These are phyloP conservation scores for Mycena galopus DNA, from an alignment of 768 basidiomycete genomes.

Conservation along the genomic window DNA sequence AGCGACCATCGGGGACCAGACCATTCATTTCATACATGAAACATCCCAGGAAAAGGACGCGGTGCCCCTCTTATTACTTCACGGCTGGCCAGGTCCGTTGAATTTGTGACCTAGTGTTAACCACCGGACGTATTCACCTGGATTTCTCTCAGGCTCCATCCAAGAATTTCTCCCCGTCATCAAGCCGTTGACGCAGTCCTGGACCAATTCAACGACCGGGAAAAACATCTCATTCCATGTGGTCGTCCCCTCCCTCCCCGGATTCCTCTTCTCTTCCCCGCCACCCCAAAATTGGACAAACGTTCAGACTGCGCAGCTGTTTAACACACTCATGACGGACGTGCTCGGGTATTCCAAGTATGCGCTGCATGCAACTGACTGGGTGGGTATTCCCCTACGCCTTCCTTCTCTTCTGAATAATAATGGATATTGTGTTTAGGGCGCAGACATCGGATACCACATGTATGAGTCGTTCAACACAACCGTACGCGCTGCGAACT, in stretches of 20 bases:
- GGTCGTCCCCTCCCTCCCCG: slow-evolving; percentile 33
- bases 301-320: slow-evolving; percentile 40
- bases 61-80: slow-evolving; percentile 24
- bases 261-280: slow-evolving; percentile 37
- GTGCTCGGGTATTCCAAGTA: slow-evolving; percentile 42
- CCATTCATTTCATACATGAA: slow-evolving; percentile 31
- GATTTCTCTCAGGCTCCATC: no score
- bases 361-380: slow-evolving; percentile 41
- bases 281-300: slow-evolving; percentile 37
- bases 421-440: slow-evolving; percentile 19
- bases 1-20: slow-evolving; percentile 29
- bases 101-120: not conserved
- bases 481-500: slow-evolving; percentile 30
- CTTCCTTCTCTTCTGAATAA: not conserved
- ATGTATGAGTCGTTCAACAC: slow-evolving; percentile 27
- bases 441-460: slow-evolving; percentile 1
- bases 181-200: no score
- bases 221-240: slow-evolving; percentile 17
- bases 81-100: slow-evolving; percentile 23
- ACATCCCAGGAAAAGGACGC: slow-evolving; percentile 18
- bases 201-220: slow-evolving; percentile 4
- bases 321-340: slow-evolving; percentile 43
- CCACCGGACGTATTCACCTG: no score
- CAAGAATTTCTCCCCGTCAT: no score
- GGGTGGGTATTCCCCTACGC: slow-evolving; percentile 37